Evolutionary conservation across 371 early-diverging fungal genomes (phyloP).

Genomic region (Fennellomyces sp.): DNA sequence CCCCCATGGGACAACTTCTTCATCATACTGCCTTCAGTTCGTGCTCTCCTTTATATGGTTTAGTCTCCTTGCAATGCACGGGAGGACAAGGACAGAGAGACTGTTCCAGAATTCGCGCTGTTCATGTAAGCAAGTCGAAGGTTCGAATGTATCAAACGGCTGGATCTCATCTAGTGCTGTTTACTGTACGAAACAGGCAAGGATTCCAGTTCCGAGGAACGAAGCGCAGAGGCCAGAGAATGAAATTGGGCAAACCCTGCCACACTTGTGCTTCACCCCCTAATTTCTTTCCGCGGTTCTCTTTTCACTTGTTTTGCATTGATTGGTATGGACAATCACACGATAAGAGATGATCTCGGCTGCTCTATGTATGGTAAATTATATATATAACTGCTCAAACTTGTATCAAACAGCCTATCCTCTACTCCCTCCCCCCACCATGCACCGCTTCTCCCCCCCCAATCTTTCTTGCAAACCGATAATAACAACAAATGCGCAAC

Average conservation of each 20-base stretch:
- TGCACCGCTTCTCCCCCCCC: background rate
- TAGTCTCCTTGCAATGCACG: background rate
- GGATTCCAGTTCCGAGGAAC: background rate
- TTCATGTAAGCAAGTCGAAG: no score
- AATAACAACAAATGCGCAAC: background rate
- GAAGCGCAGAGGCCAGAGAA: no score
- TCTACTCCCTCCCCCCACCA: background rate
- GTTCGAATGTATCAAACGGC: no score
- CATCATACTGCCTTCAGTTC: no score
- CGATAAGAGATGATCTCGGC: background rate
- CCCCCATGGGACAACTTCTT: background rate
- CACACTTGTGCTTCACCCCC: background rate
- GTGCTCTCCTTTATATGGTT: no score
- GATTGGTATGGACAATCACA: conserved; percentile 1
- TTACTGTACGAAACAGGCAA: background rate
- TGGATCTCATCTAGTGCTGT: background rate
- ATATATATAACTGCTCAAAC: no score
- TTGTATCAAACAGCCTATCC: background rate
- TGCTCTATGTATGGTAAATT: background rate
- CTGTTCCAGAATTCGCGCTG: no score
- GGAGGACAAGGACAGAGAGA: no score
- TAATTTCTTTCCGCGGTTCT: background rate
- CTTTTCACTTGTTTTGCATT: background rate
- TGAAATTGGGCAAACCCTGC: no score
- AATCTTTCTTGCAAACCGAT: no score